A percentile compares a stretch with the other conserved stretches of the same genome.
These are phyloP conservation scores for Anthoceros angustus DNA, from an alignment of 225 moss, liverwort and hornwort species.

Conservation along the genomic window DNA sequence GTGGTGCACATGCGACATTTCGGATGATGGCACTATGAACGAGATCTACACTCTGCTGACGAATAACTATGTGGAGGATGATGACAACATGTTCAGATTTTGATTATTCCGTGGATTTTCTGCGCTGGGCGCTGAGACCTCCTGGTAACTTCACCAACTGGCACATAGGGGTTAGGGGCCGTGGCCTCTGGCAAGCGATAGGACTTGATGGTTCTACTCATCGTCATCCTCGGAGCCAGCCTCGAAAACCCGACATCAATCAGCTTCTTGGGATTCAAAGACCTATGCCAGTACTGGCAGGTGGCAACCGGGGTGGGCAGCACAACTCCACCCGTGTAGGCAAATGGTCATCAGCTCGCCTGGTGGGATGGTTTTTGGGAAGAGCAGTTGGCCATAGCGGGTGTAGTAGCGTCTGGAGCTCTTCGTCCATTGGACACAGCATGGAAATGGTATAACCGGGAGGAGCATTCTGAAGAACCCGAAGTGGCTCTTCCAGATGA, in stretches of 20 bases:
- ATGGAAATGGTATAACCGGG: too few species aligned
- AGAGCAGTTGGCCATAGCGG: constrained; percentile 66
- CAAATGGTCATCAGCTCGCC: constrained; percentile 74
- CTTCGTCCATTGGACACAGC: too few species aligned
- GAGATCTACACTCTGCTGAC: constrained; percentile 88
- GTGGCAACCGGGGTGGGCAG: constrained; percentile 89
- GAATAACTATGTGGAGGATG: constrained; percentile 86
- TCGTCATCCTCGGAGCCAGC: constrained; percentile 85
- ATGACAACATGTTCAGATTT: constrained; percentile 98
- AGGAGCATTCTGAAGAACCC: too few species aligned
- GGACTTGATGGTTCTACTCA: constrained; percentile 91
- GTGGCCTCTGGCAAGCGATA: constrained; percentile 67
- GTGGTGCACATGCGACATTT: constrained; percentile 91
- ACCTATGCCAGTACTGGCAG: constrained; percentile 97
- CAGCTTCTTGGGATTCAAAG: constrained; percentile 85
- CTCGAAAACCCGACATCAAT: constrained; percentile 92
- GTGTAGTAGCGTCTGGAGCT: constrained; percentile 35
- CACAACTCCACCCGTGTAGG: constrained; percentile 88
- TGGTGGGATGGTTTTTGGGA: constrained; percentile 87
- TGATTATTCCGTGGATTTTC: constrained; percentile 78
- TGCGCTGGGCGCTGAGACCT: constrained; percentile 83
- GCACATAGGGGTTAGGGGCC: constrained; percentile 76
- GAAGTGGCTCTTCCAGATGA: too few species aligned
- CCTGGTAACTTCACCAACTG: constrained; percentile 78
- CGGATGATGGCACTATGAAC: constrained; percentile 55